Percentiles rank a stretch among this genome's conserved stretches.
Evolutionary conservation across 2,329 filamentous ascomycete species (phyloP).

Genomic region (Grosmannia penicillata): DNA sequence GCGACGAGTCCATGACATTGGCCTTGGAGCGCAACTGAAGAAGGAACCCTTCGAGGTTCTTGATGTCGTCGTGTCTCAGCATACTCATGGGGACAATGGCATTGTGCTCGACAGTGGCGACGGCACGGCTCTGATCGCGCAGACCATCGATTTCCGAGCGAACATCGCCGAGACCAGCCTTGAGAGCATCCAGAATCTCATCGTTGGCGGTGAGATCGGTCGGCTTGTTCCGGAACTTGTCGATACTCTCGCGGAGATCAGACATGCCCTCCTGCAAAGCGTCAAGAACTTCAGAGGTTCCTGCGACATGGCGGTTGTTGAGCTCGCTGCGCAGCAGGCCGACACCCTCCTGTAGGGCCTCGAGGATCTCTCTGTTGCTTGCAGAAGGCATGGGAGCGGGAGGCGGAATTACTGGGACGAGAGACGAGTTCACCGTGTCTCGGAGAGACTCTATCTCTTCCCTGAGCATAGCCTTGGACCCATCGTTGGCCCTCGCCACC

Average conservation of each 20-base stretch:
- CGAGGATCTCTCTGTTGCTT: slow-evolving; percentile 51
- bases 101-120: slow-evolving; percentile 37
- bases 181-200: slow-evolving; percentile 79
- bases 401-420: slow-evolving; percentile 42
- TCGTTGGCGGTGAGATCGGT: slow-evolving; percentile 72
- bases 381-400: slow-evolving; percentile 11
- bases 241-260: slow-evolving; percentile 61
- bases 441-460: slow-evolving; percentile 72
- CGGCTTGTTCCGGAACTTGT: slow-evolving; percentile 63
- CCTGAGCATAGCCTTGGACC: slow-evolving; percentile 55
- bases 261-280: slow-evolving; percentile 79
- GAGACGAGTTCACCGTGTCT: slow-evolving; percentile 56
- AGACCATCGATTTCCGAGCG: slow-evolving; percentile 66
- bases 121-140: slow-evolving; percentile 41
- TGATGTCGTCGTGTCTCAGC: slow-evolving; percentile 58
- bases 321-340: slow-evolving; percentile 64
- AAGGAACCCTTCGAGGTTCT: slow-evolving; percentile 72
- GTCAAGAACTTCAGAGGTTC: slow-evolving; percentile 79
- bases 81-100: slow-evolving; percentile 35
- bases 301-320: slow-evolving; percentile 44
- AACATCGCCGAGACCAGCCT: slow-evolving; percentile 62
- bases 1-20: slow-evolving; percentile 48
- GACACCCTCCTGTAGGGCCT: slow-evolving; percentile 56
- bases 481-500: slow-evolving; percentile 31
- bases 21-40: slow-evolving; percentile 73